Evolutionary conservation across 2,329 filamentous ascomycete genomes (phyloP).

Genomic region (Aspergillus phoenicis): DNA sequence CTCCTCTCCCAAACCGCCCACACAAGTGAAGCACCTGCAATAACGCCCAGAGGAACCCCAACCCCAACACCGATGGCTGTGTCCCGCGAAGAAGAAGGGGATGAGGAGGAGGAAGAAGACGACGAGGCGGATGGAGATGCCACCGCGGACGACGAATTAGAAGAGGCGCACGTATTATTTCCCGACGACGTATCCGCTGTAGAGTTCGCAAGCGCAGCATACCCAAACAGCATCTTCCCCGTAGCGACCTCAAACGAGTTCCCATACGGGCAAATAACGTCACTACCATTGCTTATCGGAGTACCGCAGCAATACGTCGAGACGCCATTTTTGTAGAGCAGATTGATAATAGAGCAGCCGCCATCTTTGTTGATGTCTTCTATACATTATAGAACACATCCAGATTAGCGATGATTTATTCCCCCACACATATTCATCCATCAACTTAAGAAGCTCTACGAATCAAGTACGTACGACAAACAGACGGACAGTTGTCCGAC

Average conservation of each 20-base stretch:
- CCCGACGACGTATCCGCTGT: constrained; percentile 5
- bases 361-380: constrained; percentile 13
- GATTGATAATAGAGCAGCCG: constrained; percentile 28
- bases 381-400: not conserved
- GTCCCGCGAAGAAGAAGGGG: constrained; percentile 17
- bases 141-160: not conserved
- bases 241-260: constrained; percentile 29
- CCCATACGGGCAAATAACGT: constrained; percentile 21
- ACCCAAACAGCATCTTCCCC: constrained; percentile 24
- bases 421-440: not conserved
- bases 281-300: constrained; percentile 13
- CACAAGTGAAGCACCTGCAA: constrained; percentile 30
- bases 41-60: constrained; percentile 33
- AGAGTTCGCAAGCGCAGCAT: constrained; percentile 25
- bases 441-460: not conserved
- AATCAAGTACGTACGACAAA: constrained; percentile 23
- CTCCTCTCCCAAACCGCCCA: constrained; percentile 32
- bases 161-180: not conserved
- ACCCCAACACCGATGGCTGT: constrained; percentile 33
- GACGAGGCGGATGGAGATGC: not conserved
- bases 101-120: not conserved
- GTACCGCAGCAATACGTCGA: constrained; percentile 32
- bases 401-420: too few relatives aligned
- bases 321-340: constrained; percentile 13
- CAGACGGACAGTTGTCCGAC: constrained; percentile 22